A percentile compares a stretch with the other conserved stretches of the same genome.
Conservation (phyloP, 768 basidiomycete species). For the Sarcodon aspratus region DNA sequence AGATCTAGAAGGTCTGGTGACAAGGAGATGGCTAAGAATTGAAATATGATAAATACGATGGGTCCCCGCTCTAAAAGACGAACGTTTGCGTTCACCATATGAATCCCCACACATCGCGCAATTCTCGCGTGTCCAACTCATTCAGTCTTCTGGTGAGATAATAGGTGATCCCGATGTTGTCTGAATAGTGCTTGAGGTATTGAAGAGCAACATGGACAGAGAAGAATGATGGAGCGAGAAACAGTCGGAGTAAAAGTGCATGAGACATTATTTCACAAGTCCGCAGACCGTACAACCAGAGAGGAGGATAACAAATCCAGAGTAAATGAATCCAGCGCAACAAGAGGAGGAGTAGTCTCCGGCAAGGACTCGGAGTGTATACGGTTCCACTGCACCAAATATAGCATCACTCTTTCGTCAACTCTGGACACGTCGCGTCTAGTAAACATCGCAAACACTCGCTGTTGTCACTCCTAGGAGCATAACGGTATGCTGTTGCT, state of each 20-base stretch:
- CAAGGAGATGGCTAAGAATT: conserved; percentile 71
- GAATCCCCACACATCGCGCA: conserved; percentile 84
- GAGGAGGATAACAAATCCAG: no score
- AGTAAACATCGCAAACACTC: not conserved
- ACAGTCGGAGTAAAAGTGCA: conserved; percentile 83
- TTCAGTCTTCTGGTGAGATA: conserved; percentile 72
- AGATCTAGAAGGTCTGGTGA: conserved; percentile 86
- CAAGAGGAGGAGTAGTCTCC: no score
- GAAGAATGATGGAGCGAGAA: conserved; percentile 88
- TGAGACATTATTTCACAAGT: conserved; percentile 35
- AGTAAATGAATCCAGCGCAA: no score
- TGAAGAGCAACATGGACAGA: conserved; percentile 88
- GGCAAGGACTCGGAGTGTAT: no score
- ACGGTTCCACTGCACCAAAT: no score
- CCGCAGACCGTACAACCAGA: no score
- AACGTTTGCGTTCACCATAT: conserved; percentile 46
- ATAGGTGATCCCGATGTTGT: conserved; percentile 88
- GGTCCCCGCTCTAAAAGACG: not conserved
- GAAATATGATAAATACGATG: conserved; percentile 20
- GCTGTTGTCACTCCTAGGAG: no score
- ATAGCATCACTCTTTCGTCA: not conserved
- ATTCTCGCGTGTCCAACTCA: conserved; percentile 54
- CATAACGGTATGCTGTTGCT: conserved; percentile 10
- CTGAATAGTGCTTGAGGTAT: conserved; percentile 71
- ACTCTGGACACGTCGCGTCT: not conserved